Conservation (phyloP, 108 stramenopile genomes). For the Cyclotella kingstonii region DNA sequence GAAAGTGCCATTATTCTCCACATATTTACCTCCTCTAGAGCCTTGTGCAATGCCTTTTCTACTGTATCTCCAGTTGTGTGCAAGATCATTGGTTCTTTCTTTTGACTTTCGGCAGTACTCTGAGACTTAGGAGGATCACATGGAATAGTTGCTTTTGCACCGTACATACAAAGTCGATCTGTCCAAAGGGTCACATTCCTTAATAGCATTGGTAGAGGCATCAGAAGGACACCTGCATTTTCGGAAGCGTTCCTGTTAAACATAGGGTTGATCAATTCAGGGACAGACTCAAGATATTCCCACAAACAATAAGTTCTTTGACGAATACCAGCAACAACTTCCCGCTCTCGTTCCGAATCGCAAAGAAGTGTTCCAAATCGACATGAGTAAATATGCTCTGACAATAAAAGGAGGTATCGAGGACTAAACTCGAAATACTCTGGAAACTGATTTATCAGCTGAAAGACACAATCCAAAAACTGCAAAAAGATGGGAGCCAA, state of each 20-base stretch:
- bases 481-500: conserved; percentile 96
- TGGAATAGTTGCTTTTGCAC: conserved; percentile 61
- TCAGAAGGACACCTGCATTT: conserved; percentile 59
- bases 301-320: conserved; percentile 82
- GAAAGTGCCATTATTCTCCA: conserved; percentile 36
- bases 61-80: conserved; percentile 15
- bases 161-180: conserved; percentile 66
- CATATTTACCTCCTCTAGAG: conserved; percentile 26
- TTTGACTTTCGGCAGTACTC: not conserved
- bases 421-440: conserved; percentile 86
- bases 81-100: conserved; percentile 20
- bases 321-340: conserved; percentile 72
- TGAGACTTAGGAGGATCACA: conserved; percentile 36
- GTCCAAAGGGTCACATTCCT: conserved; percentile 79
- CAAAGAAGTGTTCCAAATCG: conserved; percentile 93
- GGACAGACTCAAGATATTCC: conserved; percentile 75
- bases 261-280: conserved; percentile 41
- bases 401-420: conserved; percentile 67
- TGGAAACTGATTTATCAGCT: conserved; percentile 88
- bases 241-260: conserved; percentile 30
- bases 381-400: conserved; percentile 88
- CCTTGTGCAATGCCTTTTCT: conserved; percentile 17
- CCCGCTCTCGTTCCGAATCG: conserved; percentile 88
- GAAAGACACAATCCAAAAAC: conserved; percentile 96
- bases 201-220: conserved; percentile 78